Evolutionary conservation across 73 alveolate genomes (phyloP), one percentile per base, ranked within the genome.

Genomic region (Blepharisma stoltei): DNA sequence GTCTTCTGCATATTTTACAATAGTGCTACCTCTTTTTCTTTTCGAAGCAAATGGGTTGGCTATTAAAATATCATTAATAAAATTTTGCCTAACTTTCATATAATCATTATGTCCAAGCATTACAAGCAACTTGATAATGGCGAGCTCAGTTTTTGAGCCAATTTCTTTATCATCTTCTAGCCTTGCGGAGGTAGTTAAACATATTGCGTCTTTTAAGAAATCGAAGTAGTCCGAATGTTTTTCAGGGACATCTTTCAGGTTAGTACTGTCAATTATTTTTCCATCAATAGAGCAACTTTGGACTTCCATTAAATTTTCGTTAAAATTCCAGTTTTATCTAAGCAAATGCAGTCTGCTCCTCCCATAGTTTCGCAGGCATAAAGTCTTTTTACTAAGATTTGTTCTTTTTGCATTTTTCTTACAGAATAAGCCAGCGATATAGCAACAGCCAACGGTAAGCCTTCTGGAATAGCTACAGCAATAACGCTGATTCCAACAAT

Each of bases 301-400:
- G 27, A 89, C 92, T 54, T 80, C 73, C 93, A 85, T 92, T 23
- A 73, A 80, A 78, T 88, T 92, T 81, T 84, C 18, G 97, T 90
- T 55, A 93, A 73, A 38, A 95, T 91, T 52, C 97, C 98, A 5
- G 99, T 95, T 89, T 93, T 95, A 86, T 95, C 99, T 6, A 96
- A 81, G 85, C 98, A 94, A 77, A 95, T 94, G 77, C 80, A 86
- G 69, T 80, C 83, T 7, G 96, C 95, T 38, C 96, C 92, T 47
- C 99, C 99, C 98, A 95, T 88, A 18, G 95, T 93, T 83, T 95
- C 99, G 69, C 96, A 89, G 8, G 97, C 95, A 20, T 88, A 91
- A 86, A 95, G 77, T 78, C 86, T 86, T 77, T 95, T 90, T 23
- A 95, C 97, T 66, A 87, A 84, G 81, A 83, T 92, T 53, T 89